Percentiles rank a stretch among this genome's conserved stretches.
These are phyloP conservation scores for Eutrema japonicum DNA, from an alignment of 345 rosid genomes.

Conservation along the genomic window DNA sequence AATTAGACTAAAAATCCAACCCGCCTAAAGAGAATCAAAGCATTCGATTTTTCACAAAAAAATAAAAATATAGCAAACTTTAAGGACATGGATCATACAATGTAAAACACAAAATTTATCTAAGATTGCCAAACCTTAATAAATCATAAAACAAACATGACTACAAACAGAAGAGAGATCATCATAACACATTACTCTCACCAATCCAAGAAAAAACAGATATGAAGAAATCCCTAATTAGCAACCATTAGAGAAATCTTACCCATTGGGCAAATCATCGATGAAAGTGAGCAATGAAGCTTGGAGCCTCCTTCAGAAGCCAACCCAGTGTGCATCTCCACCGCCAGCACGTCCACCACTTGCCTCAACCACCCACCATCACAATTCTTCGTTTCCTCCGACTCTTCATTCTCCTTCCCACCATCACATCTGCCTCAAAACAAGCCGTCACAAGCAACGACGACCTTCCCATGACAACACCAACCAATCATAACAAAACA, in stretches of 20 bases:
- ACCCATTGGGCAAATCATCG: slow-evolving; percentile 64
- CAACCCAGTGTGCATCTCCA: slow-evolving; percentile 99
- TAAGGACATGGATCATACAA: slow-evolving; percentile 20
- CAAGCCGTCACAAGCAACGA: slow-evolving; percentile 70
- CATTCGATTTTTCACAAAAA: background rate
- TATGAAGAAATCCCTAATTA: background rate
- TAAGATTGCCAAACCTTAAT: slow-evolving; percentile 14
- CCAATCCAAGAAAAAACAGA: background rate
- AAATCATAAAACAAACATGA: background rate
- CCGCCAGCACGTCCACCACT: slow-evolving; percentile 90
- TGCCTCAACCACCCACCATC: slow-evolving; percentile 72
- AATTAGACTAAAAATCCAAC: too few relatives aligned
- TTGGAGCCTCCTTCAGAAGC: slow-evolving; percentile 98
- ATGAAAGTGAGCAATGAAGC: slow-evolving; percentile 89
- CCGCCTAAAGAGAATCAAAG: background rate
- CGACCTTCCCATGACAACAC: slow-evolving; percentile 62
- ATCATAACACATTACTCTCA: slow-evolving; percentile 21
- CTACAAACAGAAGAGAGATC: background rate
- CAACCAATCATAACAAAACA: slow-evolving; percentile 1
- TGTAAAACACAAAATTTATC: background rate
- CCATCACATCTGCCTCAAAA: slow-evolving; percentile 76
- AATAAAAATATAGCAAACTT: background rate
- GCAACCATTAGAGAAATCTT: slow-evolving; percentile 1
- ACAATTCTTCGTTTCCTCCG: slow-evolving; percentile 81
- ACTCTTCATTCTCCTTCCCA: slow-evolving; percentile 70